Percentiles rank a stretch among this genome's conserved stretches.
phyloP scores from a whole-genome alignment of 176 grass and related monocot species.

The Paspalum notatum region DNA sequence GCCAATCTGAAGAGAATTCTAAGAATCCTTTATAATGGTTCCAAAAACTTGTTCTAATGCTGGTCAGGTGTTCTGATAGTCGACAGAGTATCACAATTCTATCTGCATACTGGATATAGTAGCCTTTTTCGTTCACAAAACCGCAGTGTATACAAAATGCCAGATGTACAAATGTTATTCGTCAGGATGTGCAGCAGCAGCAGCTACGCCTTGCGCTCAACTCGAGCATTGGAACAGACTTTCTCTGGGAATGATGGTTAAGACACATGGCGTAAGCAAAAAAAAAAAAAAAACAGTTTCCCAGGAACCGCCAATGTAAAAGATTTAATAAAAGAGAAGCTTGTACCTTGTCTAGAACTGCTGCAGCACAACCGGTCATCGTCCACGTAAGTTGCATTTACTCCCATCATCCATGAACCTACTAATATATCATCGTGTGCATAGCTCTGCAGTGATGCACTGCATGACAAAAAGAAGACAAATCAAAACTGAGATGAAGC shows the following conservation, averaged over 20 bases:
- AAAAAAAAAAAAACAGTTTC: not conserved
- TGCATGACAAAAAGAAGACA: slow-evolving; percentile 21
- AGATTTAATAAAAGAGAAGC: not conserved
- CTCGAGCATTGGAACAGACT: slow-evolving; percentile 56
- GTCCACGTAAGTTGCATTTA: slow-evolving; percentile 88
- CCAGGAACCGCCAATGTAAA: not conserved
- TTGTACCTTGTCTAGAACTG: slow-evolving; percentile 85
- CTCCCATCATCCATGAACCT: slow-evolving; percentile 96
- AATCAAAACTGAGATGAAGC: not conserved
- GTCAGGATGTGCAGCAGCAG: not conserved
- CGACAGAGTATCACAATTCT: not conserved
- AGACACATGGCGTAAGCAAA: not conserved
- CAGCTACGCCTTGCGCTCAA: not conserved
- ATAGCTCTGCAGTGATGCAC: slow-evolving; percentile 83
- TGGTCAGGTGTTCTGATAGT: not conserved
- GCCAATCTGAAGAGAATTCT: not conserved
- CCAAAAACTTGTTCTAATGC: not conserved
- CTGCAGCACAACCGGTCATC: slow-evolving; percentile 81
- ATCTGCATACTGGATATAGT: slow-evolving; percentile 13
- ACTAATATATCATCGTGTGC: slow-evolving; percentile 90
- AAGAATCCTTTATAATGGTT: not conserved
- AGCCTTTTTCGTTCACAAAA: slow-evolving; percentile 6
- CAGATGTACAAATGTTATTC: slow-evolving; percentile 23
- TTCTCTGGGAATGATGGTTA: slow-evolving; percentile 44
- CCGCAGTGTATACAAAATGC: slow-evolving; percentile 28